Base-by-base conservation (phyloP, 306 rosid species). In the Castanea sativa region DNA sequence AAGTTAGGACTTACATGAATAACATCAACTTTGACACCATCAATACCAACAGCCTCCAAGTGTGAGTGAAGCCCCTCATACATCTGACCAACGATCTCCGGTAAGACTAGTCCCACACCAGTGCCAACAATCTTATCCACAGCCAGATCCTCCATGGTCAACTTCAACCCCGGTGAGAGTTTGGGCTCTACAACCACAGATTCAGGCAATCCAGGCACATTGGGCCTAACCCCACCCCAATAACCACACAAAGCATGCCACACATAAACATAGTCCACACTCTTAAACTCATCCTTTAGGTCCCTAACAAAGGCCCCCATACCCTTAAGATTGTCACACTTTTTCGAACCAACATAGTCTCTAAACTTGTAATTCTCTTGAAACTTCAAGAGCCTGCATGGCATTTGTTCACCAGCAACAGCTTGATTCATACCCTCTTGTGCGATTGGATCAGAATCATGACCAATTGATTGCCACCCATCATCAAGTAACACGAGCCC, bases 161-260 rank as follows among this genome's bases (percentile, higher is more conserved):
- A 73, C 76, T 86, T 74, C 55, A 92, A 33, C 4, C 99, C 99
- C 1, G 89, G 86, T 1, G 91, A 72, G 21, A 95, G 60, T 14
- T 11, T 21, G 2, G 95, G 97, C 61, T 6, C 67, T 58, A 88
- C 88, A 41, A 94, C 85, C 15, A 1, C 55, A 0, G 95, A 85
- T 5, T 85, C 85, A 0, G 97, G 95, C 77, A 94, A 12, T 1
- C 88, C 97, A 0, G 88, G 85, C 1, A 84, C 92, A 19, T 85
- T 56, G 16, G 99, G 99, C 73, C 98, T 81, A 0, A 95, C 13
- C 52, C 99, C 99, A 13, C 98, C 99, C 99, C 99, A 95, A n/a
- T 95, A 95, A 0, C 98, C 98, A 60, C 97, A 92, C 14, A 95
- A 81, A 0, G 99, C 99, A 43, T 92, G 99, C 99, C 99, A 95